Percentiles rank a stretch among this genome's conserved stretches.
phyloP scores from a whole-genome alignment of 805 yeast genomes.

The Wickerhamiella sorbophila region DNA sequence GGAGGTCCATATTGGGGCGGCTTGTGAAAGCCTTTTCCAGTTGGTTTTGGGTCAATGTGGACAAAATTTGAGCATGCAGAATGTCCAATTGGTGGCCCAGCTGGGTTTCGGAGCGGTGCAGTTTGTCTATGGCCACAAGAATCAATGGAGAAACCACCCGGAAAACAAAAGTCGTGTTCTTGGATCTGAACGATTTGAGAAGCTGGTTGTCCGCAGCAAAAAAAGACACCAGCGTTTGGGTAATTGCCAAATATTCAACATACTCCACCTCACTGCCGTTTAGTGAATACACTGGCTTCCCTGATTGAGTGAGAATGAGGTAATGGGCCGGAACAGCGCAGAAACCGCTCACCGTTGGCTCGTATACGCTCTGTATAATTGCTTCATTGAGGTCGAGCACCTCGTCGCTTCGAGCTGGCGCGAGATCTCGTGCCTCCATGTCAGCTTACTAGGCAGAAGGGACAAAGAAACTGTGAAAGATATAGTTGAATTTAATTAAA shows the following conservation, averaged over 20 bases:
- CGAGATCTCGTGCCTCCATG: too few relatives aligned
- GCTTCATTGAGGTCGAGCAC: not conserved
- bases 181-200: conserved; percentile 35
- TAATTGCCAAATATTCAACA: conserved; percentile 16
- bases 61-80: conserved; percentile 61
- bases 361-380: not conserved
- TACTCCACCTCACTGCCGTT: conserved; percentile 13
- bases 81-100: conserved; percentile 52
- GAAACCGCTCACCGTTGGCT: not conserved
- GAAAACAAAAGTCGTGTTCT: conserved; percentile 41
- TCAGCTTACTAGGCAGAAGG: too few relatives aligned
- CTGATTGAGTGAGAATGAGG: conserved; percentile 16
- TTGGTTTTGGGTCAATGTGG: conserved; percentile 71
- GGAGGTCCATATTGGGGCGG: conserved; percentile 67
- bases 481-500: too few relatives aligned
- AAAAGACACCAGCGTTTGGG: conserved; percentile 19
- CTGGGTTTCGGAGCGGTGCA: conserved; percentile 27
- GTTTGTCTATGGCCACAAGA: conserved; percentile 44
- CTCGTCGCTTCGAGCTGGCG: not conserved
- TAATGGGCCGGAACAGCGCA: conserved; percentile 8
- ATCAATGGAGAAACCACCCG: conserved; percentile 54
- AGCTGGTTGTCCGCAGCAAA: conserved; percentile 12
- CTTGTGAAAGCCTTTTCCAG: conserved; percentile 52
- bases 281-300: conserved; percentile 19
- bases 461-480: too few relatives aligned